phyloP scores from a whole-genome alignment of 2,329 filamentous ascomycete genomes.

The Aureobasidium mangrovei region DNA sequence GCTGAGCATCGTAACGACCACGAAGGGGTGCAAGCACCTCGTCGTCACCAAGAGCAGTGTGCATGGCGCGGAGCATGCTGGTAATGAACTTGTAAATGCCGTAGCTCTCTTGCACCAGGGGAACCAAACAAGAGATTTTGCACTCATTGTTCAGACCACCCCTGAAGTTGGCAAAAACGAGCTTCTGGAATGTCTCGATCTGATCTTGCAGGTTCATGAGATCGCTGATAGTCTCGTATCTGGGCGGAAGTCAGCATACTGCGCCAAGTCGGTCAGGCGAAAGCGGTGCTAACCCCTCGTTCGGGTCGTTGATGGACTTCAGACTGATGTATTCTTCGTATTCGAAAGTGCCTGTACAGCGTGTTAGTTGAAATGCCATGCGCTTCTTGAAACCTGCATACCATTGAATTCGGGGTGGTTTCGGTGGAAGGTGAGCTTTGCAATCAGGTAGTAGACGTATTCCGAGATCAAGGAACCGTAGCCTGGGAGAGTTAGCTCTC shows the following conservation, averaged over 20 bases:
- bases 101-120: constrained; percentile 93
- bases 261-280: neutral
- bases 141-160: constrained; percentile 91
- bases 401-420: constrained; percentile 92
- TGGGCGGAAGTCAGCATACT: neutral
- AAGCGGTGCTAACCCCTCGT: constrained; percentile 56
- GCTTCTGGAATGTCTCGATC: constrained; percentile 96
- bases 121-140: constrained; percentile 85
- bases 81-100: constrained; percentile 99
- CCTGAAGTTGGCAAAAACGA: constrained; percentile 95
- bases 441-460: constrained; percentile 91
- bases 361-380: neutral
- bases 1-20: constrained; percentile 85
- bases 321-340: constrained; percentile 98
- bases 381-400: neutral
- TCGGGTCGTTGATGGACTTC: constrained; percentile 96
- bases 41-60: constrained; percentile 83
- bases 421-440: constrained; percentile 92
- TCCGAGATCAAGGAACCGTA: constrained; percentile 90
- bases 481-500: constrained; percentile 33
- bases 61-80: constrained; percentile 98
- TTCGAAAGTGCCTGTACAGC: constrained; percentile 76
- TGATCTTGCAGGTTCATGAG: constrained; percentile 95
- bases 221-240: constrained; percentile 86
- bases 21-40: constrained; percentile 85